phyloP scores from a whole-genome alignment of 306 rosid species.

The Begonia loranthoides region DNA sequence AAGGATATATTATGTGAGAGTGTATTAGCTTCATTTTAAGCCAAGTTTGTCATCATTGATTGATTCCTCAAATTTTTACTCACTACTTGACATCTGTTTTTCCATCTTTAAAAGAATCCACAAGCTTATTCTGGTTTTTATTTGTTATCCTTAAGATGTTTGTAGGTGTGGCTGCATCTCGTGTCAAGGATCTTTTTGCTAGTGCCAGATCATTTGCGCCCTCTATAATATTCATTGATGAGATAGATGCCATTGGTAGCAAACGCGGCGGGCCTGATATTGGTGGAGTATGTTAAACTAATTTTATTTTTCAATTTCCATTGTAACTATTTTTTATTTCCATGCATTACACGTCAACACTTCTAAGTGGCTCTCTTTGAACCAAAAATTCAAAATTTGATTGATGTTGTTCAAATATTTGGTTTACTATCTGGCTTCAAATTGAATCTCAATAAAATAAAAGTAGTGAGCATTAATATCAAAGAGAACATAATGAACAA shows the following conservation, averaged over 20 bases:
- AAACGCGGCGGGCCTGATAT: slow-evolving; percentile 99
- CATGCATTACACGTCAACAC: too few relatives aligned
- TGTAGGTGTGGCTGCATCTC: slow-evolving; percentile 98
- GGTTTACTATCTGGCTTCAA: too few relatives aligned
- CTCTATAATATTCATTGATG: slow-evolving; percentile 88
- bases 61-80: not conserved
- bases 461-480: too few relatives aligned
- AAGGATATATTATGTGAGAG: not conserved
- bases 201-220: slow-evolving; percentile 89
- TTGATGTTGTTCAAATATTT: too few relatives aligned
- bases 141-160: slow-evolving; percentile 54
- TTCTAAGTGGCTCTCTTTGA: too few relatives aligned
- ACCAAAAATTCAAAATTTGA: too few relatives aligned
- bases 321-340: too few relatives aligned
- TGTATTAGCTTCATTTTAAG: not conserved
- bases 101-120: not conserved
- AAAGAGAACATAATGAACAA: not conserved
- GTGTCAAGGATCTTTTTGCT: slow-evolving; percentile 87
- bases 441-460: too few relatives aligned
- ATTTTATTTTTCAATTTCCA: slow-evolving; percentile 9
- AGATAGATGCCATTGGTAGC: slow-evolving; percentile 99
- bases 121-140: slow-evolving; percentile 2
- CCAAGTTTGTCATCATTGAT: not conserved
- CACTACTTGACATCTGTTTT: not conserved
- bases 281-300: slow-evolving; percentile 71